Evolutionary conservation across 768 basidiomycete genomes (phyloP).

Genomic region (Porpolomopsis calyptriformis): DNA sequence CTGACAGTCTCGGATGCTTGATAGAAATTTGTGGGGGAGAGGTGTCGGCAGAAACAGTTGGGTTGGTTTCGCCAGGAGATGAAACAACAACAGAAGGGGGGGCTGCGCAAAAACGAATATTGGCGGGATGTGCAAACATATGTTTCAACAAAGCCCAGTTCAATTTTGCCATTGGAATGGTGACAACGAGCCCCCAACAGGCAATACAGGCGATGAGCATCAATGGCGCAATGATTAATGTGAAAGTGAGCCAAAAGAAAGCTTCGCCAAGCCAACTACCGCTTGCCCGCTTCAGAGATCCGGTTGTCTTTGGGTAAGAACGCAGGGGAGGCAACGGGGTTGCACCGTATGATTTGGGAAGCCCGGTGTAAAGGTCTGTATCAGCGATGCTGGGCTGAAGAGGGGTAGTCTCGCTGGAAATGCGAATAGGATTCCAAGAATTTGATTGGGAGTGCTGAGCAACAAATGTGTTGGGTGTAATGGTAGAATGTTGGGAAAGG

Average conservation of each 20-base stretch:
- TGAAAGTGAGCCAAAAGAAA: constrained; percentile 75
- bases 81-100: constrained; percentile 59
- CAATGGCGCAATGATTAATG: constrained; percentile 73
- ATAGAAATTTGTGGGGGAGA: constrained; percentile 44
- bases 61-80: constrained; percentile 14
- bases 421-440: constrained; percentile 32
- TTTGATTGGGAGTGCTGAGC: constrained; percentile 26
- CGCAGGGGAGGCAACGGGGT: constrained; percentile 25
- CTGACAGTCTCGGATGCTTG: constrained; percentile 64
- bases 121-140: constrained; percentile 67
- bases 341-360: constrained; percentile 67
- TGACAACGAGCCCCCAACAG: constrained; percentile 93
- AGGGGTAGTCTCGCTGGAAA: constrained; percentile 38
- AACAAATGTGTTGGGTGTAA: constrained; percentile 28
- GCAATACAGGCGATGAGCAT: constrained; percentile 79
- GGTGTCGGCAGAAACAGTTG: constrained; percentile 16
- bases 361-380: constrained; percentile 22
- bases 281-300: constrained; percentile 24
- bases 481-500: constrained; percentile 34
- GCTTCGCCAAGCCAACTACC: constrained; percentile 55
- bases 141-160: constrained; percentile 89
- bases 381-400: constrained; percentile 25
- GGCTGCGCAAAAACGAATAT: constrained; percentile 88
- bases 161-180: constrained; percentile 96
- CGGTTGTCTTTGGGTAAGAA: constrained; percentile 22